Percentiles rank a stretch among this genome's conserved stretches.
Evolutionary conservation across 768 basidiomycete genomes (phyloP).

Genomic region (Tylopilus cervinicoccineus): DNA sequence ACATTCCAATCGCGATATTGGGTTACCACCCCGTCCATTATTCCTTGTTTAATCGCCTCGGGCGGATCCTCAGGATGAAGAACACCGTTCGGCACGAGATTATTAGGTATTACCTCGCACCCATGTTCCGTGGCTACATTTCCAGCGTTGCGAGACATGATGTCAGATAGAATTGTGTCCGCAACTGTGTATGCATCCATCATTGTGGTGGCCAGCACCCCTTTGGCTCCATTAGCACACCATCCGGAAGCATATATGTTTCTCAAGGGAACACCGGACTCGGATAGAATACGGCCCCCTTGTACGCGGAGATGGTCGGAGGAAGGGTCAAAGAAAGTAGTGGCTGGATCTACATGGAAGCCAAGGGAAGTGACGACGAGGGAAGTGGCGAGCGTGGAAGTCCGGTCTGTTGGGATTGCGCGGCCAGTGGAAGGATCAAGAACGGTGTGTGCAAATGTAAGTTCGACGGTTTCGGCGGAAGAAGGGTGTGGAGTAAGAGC

Average conservation of each 20-base stretch:
- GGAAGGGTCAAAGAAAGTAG: constrained; percentile 55
- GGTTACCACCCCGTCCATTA: constrained; percentile 44
- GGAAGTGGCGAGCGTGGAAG: constrained; percentile 55
- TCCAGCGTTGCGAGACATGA: constrained; percentile 18
- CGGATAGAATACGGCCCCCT: constrained; percentile 46
- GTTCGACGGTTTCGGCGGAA: constrained; percentile 30
- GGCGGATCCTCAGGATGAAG: constrained; percentile 47
- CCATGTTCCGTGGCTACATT: constrained; percentile 17
- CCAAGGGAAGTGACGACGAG: constrained; percentile 87
- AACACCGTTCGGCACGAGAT: constrained; percentile 32
- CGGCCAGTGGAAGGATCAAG: constrained; percentile 46
- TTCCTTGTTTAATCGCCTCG: constrained; percentile 40
- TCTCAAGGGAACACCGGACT: constrained; percentile 36
- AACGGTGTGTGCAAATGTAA: constrained; percentile 59
- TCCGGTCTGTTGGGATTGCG: constrained; percentile 53
- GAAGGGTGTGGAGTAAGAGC: constrained; percentile 33
- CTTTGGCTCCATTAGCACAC: constrained; percentile 87
- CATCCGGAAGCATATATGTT: constrained; percentile 92
- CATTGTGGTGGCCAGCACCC: constrained; percentile 92
- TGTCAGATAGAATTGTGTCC: constrained; percentile 64
- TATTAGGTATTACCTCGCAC: background rate
- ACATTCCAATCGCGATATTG: constrained; percentile 71
- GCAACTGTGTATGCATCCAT: constrained; percentile 83
- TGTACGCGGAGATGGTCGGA: constrained; percentile 54
- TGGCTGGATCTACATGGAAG: constrained; percentile 65